Base-by-base conservation (phyloP, 2,329 filamentous ascomycete species). In the Xylariales sp. region DNA sequence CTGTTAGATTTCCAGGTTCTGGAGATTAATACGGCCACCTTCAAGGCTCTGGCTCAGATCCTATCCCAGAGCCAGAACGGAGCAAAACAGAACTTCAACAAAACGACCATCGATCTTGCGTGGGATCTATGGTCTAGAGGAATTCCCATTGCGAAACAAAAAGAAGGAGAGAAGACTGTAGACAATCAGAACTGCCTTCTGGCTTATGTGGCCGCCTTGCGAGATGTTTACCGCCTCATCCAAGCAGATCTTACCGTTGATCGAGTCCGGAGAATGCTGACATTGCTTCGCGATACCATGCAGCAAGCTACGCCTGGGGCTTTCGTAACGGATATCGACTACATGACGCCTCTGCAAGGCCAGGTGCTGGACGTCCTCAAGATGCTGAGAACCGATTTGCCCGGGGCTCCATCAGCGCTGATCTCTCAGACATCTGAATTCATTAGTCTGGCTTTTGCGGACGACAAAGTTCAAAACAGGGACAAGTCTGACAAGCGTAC, bases 141-240 rank as follows among this genome's bases (percentile, higher is more conserved):
- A 2, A 69, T 85, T n/a, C 81, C 83, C 0, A 62, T 70, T 4
- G 61, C 67, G 2, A 63, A 63, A 21, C 49, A 63, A 23, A 54
- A 60, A 11, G 53, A 61, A 14, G 53, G 65, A 12, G 65, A 72
- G 27, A 70, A 70, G 34, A 60, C 67, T 1, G 63, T 64, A 3
- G 76, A 85, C 44, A 94, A 93, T 48, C 88, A 95, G 55, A 82
- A 83, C 40, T 89, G 87, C 10, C 75, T 91, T n/a, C 66, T 87
- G 20, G 85, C 89, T n/a, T 96, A 95, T 63, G 76, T 93, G 1
- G 74, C 81, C 16, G 75, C 85, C 2, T 76, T 93, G 28, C 70
- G 80, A 40, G 83, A 93, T 49, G 72, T 97, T 1, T 95, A 95
- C 53, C 76, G 79, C 1, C 73, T 96, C 5, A 78, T 88, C 33